Evolutionary conservation across 768 basidiomycete genomes (phyloP), one percentile per base, ranked within the genome.

Genomic region (Leccinum arenicola): DNA sequence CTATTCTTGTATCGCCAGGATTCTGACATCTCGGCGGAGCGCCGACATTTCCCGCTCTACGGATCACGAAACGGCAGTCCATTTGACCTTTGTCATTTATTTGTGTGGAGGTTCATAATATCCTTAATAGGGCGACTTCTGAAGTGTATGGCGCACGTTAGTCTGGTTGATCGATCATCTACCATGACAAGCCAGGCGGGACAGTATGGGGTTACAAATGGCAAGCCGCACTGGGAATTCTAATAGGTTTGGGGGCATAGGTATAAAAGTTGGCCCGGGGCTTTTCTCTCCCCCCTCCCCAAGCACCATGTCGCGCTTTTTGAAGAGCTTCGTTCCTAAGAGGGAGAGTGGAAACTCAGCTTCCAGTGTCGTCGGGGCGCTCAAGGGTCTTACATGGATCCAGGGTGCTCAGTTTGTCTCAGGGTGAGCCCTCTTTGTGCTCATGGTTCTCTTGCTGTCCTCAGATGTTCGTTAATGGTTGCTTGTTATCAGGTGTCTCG

Each of bases 381-480:
- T 88, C 55, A 68, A 64, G 23, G 67, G 67, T 14, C 68, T 88
- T 36, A 84, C 82, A 1, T 79, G 71, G 75, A 65, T 84, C 6
- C 85, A 87, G 60, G 82, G 78, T 78, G 81, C 80, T 8, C 79
- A 84, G 54, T 86, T 86, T 67, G 78, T 79, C 61, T 78, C 80
- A 29, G 84, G 86, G 82, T 84, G 62, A 52, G 64, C 1, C 4
- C 2, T 51, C 31, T 58, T 31, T 54, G 40, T 52, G 11, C 52
- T 15, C 48, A 6, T 23, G 3, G 12, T 52, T 14, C 43, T 63
- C 35, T 43, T 15, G 14, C 19, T 19, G 6, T 52, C 23, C 3
- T 54, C 0, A 29, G 5, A 57, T n/a, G 50, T 57, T 19, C 29
- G 49, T 35, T 59, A 10, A 62, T 27, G 36, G 12, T 10, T 47